Conservation (phyloP, 768 basidiomycete species). For the Rhizopogon sp. region DNA sequence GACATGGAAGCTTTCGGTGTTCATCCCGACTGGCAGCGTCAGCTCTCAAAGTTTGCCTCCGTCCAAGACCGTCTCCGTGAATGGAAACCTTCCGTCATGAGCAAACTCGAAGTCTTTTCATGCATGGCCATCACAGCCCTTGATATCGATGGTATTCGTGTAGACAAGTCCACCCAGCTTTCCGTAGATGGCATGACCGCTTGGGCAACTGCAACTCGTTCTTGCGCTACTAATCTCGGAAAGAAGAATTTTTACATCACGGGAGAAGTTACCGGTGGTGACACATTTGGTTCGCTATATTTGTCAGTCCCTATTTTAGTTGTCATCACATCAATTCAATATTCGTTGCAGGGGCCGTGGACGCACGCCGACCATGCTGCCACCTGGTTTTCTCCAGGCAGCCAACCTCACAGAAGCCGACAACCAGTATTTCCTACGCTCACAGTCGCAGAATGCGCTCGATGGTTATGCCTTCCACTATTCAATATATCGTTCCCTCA, state of each 20-base stretch:
- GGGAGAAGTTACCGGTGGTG: conserved; percentile 93
- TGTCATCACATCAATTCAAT: neutral
- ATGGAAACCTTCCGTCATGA: conserved; percentile 79
- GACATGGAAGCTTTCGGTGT: conserved; percentile 99
- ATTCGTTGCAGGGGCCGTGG: conserved; percentile 67
- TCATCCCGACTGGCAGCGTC: conserved; percentile 90
- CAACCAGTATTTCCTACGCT: conserved; percentile 77
- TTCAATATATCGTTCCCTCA: conserved; percentile 82
- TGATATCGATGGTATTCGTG: conserved; percentile 91
- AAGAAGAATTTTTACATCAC: conserved; percentile 90
- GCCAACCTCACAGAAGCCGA: conserved; percentile 58
- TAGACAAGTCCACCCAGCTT: conserved; percentile 92
- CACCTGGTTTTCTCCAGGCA: conserved; percentile 63
- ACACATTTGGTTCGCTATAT: conserved; percentile 85
- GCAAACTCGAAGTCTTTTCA: conserved; percentile 70
- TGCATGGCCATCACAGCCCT: conserved; percentile 86
- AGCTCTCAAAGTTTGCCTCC: conserved; percentile 91
- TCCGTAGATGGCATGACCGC: conserved; percentile 74
- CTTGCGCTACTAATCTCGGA: conserved; percentile 64
- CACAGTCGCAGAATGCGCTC: conserved; percentile 52
- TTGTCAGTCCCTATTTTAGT: conserved; percentile 42
- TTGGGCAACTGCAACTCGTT: conserved; percentile 72
- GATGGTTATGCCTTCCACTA: conserved; percentile 91
- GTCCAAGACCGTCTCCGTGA: conserved; percentile 95
- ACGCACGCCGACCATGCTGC: conserved; percentile 68